A percentile compares a stretch with the other conserved stretches of the same genome.
Conservation (phyloP, 331 rosid genomes). For the Acacia pycnantha region DNA sequence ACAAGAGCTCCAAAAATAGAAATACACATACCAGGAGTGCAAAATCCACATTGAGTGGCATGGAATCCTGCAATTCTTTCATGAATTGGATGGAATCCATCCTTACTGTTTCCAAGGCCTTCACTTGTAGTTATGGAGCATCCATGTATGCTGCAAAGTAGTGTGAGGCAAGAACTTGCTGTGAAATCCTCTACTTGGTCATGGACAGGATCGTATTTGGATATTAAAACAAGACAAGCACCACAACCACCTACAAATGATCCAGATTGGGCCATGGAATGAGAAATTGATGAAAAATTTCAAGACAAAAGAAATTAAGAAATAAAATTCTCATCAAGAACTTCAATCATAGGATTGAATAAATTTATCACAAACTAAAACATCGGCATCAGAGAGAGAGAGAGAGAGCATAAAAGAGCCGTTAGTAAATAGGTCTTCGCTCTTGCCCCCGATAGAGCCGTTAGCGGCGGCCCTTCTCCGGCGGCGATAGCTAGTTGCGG, state of each 20-base stretch:
- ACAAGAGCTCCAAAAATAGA: conserved; percentile 74
- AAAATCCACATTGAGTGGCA: conserved; percentile 92
- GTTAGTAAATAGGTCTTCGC: too few species aligned
- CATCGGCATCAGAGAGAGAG: background rate
- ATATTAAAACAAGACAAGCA: conserved; percentile 79
- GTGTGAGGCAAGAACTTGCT: conserved; percentile 86
- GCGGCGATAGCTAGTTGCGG: too few species aligned
- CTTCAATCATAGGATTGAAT: background rate
- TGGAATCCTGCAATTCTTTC: conserved; percentile 82
- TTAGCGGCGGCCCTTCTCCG: too few species aligned
- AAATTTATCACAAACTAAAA: too few species aligned
- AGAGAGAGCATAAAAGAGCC: too few species aligned
- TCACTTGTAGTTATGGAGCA: conserved; percentile 81
- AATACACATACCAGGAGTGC: conserved; percentile 94
- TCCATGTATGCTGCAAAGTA: conserved; percentile 68
- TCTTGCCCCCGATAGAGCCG: too few species aligned
- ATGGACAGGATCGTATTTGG: conserved; percentile 62
- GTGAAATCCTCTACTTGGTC: conserved; percentile 65
- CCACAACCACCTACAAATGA: conserved; percentile 87
- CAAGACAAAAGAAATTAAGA: background rate
- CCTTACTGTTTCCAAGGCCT: conserved; percentile 76
- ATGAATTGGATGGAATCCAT: conserved; percentile 87
- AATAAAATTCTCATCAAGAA: background rate
- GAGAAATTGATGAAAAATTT: background rate
- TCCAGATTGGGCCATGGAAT: background rate